Percentiles rank a stretch among this genome's conserved stretches.
Conservation (phyloP, 2,329 filamentous ascomycete genomes). For the Pestalotiopsis fici region DNA sequence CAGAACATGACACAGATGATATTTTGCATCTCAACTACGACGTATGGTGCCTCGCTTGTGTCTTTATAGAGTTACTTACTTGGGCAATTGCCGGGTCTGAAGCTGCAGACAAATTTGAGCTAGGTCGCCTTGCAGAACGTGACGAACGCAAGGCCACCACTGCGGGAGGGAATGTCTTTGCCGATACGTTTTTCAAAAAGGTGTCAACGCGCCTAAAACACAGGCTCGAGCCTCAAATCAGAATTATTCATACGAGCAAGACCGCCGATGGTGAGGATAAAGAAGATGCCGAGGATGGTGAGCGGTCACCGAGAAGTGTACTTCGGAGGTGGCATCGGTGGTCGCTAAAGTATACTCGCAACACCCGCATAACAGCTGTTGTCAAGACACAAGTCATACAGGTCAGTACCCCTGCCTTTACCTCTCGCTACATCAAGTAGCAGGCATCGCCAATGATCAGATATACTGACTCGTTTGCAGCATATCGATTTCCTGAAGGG, state of each 20-base stretch:
- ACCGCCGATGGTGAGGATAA: too few relatives aligned
- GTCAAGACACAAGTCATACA: background rate
- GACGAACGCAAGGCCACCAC: background rate
- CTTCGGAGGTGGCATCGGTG: background rate
- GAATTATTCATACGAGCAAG: background rate
- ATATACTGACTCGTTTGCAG: background rate
- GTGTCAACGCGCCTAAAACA: background rate
- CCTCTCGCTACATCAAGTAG: too few relatives aligned
- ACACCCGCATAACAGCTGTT: background rate
- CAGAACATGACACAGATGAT: constrained; percentile 11
- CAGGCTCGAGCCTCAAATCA: background rate
- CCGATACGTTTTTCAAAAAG: background rate
- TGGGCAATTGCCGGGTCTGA: constrained; percentile 10
- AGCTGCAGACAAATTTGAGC: background rate
- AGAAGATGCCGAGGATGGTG: too few relatives aligned
- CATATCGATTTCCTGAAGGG: background rate
- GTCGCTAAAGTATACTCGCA: background rate
- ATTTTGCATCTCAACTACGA: constrained; percentile 12
- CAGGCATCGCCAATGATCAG: background rate
- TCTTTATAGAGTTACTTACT: constrained; percentile 22
- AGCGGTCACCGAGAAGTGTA: background rate
- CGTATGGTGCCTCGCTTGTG: constrained; percentile 23
- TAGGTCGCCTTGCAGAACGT: background rate
- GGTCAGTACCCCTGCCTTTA: background rate
- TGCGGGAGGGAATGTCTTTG: background rate